Evolutionary conservation across 768 basidiomycete species (phyloP).

Genomic region (Boletus rubescentipes): DNA sequence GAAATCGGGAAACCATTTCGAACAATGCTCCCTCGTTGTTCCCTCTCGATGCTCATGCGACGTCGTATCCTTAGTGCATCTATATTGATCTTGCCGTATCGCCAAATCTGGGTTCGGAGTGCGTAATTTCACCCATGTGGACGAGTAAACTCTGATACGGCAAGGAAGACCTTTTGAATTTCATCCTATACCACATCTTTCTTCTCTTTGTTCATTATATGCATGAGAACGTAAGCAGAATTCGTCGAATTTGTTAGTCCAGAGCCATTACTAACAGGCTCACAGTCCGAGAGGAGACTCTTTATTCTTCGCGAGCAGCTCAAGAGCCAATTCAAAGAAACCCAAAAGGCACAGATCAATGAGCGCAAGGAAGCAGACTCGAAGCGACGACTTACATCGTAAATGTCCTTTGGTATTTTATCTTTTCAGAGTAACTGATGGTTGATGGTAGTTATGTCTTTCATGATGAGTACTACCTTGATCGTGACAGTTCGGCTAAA

Average conservation of each 20-base stretch:
- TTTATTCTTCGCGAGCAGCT: slow-evolving; percentile 73
- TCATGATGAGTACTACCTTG: slow-evolving; percentile 57
- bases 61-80: slow-evolving; percentile 30
- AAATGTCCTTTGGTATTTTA: slow-evolving; percentile 37
- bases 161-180: slow-evolving; percentile 58
- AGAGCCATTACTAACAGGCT: not conserved
- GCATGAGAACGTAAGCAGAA: slow-evolving; percentile 52
- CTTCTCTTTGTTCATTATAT: slow-evolving; percentile 75
- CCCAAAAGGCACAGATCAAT: slow-evolving; percentile 72
- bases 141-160: slow-evolving; percentile 5
- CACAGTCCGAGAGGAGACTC: slow-evolving; percentile 54
- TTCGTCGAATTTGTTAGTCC: not conserved
- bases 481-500: slow-evolving; percentile 3
- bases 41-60: not conserved
- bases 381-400: slow-evolving; percentile 79
- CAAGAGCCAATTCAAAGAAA: slow-evolving; percentile 69
- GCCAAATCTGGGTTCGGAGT: slow-evolving; percentile 39
- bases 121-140: slow-evolving; percentile 12
- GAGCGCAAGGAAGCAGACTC: slow-evolving; percentile 76
- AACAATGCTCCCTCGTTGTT: slow-evolving; percentile 16
- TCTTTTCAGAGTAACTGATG: not conserved
- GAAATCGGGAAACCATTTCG: not conserved
- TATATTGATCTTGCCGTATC: slow-evolving; percentile 39
- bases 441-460: slow-evolving; percentile 58
- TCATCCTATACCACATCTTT: slow-evolving; percentile 77